Evolutionary conservation across 2,329 filamentous ascomycete species (phyloP).

Genomic region (Mollisiaceae sp.): DNA sequence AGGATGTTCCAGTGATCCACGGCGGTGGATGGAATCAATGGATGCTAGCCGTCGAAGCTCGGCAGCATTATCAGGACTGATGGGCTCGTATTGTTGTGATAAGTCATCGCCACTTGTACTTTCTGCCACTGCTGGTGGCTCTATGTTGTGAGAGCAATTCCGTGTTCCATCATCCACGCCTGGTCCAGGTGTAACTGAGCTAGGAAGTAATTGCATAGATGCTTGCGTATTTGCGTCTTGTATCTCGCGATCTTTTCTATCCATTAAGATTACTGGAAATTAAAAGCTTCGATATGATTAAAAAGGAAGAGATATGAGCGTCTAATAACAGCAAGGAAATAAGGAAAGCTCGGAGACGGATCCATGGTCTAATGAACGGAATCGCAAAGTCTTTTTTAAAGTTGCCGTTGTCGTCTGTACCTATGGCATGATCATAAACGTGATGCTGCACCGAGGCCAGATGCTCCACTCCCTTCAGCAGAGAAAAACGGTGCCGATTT

Average conservation of each 20-base stretch:
- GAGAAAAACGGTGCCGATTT: no score
- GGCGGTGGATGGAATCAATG: neutral
- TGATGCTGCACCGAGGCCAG: neutral
- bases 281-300: neutral
- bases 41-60: neutral
- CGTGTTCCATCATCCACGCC: neutral
- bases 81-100: neutral
- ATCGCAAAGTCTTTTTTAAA: neutral
- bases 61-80: neutral
- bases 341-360: neutral
- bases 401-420: neutral
- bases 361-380: neutral
- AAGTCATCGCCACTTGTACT: neutral
- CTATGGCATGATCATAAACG: neutral
- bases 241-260: neutral
- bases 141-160: neutral
- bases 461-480: neutral
- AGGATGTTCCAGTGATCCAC: neutral
- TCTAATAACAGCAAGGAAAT: neutral
- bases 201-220: neutral
- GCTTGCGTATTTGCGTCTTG: neutral
- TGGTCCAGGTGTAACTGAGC: neutral
- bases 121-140: neutral
- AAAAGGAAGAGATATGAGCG: neutral
- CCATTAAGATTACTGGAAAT: neutral